Evolutionary conservation across 495 filamentous ascomycete genomes (phyloP), one percentile per base, ranked within the genome.

Genomic region (Arthonia radiata): DNA sequence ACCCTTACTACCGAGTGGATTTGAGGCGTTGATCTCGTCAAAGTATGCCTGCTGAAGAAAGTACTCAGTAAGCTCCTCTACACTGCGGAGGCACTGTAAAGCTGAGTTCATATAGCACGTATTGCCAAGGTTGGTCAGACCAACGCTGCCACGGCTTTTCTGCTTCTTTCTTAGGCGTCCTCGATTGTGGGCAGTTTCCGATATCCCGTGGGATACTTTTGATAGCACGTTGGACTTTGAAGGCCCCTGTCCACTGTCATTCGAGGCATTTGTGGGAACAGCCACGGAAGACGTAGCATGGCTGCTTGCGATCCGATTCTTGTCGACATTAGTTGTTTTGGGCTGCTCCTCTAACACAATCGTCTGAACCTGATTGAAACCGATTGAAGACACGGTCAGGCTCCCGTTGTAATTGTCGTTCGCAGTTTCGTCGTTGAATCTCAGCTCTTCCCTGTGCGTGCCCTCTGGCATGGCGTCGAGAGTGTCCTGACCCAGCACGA

Each of bases 71-170:
- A 97, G 53, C 47, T 97, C 86, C 34, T 89, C 76, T 2, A 91
- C 75, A 35, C 72, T 82, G 18, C 81, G 65, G 21, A 97, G 58
- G 42, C 86, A 94, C 43, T 97, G 86, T 27, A 93, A 49, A 13
- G 89, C 86, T 10, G 86, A 90, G 48, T 93, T 93, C 79, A 93
- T 92, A 47, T 94, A 97, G 49, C 86, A 97, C 0, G 86, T 93
- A 38, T 97, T 97, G 11, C 86, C 86, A 15, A 94, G 49, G 39
- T 97, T 97, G 29, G 61, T 67, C 24, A 97, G 50, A 16, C 86
- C 86, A 23, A 79, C 74, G 15, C 61, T 70, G 10, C 82, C 82
- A 16, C 62, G 49, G 8, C 60, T 57, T 27, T 71, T 63, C 1
- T 68, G 72, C 30, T 59, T 61, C 31, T 58, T 59, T 31, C 67